These are phyloP conservation scores for Protomyces pachydermus DNA, from an alignment of 1,139 yeast species.

Conservation along the genomic window DNA sequence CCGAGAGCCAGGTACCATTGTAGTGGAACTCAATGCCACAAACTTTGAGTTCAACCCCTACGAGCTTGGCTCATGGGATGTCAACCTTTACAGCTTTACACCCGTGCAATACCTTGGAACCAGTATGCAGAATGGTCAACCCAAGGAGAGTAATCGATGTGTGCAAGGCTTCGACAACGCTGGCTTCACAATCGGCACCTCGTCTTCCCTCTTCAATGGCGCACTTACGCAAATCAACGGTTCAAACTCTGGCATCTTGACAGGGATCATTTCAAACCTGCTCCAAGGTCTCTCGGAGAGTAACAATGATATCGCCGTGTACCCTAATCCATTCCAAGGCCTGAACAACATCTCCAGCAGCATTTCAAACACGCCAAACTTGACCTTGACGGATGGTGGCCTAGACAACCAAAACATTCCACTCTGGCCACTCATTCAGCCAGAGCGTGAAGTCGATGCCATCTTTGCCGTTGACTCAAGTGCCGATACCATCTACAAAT, in stretches of 20 bases:
- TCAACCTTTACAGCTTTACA: slow-evolving; percentile 57
- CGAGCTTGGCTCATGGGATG: slow-evolving; percentile 89
- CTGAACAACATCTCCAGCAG: slow-evolving; percentile 28
- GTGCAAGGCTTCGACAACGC: slow-evolving; percentile 59
- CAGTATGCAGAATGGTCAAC: slow-evolving; percentile 52
- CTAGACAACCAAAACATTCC: slow-evolving; percentile 80
- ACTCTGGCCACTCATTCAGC: slow-evolving; percentile 63
- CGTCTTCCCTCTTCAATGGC: slow-evolving; percentile 53
- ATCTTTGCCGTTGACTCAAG: slow-evolving; percentile 80
- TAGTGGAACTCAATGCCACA: slow-evolving; percentile 46
- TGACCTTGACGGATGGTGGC: slow-evolving; percentile 43
- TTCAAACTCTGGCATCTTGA: slow-evolving; percentile 38
- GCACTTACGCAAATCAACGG: slow-evolving; percentile 25
- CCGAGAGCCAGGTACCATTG: slow-evolving; percentile 52
- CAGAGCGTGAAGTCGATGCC: slow-evolving; percentile 66
- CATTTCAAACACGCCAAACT: slow-evolving; percentile 12
- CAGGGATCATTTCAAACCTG: slow-evolving; percentile 43
- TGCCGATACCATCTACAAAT: slow-evolving; percentile 62
- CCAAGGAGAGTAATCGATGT: slow-evolving; percentile 42
- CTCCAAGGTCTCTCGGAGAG: slow-evolving; percentile 36
- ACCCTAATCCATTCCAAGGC: slow-evolving; percentile 72
- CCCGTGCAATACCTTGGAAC: slow-evolving; percentile 72
- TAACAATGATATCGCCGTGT: slow-evolving; percentile 62
- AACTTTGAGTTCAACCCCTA: slow-evolving; percentile 74
- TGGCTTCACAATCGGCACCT: slow-evolving; percentile 69